Percentiles rank a stretch among this genome's conserved stretches.
phyloP scores from a whole-genome alignment of 176 grass and related monocot genomes.

The Eremochloa ophiuroides region DNA sequence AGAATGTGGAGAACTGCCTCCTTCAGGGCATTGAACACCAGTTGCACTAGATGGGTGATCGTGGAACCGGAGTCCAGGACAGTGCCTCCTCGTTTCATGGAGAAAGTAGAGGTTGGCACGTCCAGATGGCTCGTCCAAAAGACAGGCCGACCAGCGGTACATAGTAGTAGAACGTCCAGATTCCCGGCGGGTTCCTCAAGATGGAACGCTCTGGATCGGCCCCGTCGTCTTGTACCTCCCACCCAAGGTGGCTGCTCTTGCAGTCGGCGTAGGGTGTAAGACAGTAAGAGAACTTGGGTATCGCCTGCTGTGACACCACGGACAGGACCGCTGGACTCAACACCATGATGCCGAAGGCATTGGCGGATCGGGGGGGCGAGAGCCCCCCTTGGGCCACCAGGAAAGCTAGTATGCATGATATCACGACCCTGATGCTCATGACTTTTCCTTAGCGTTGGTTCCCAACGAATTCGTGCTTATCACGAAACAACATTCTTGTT shows the following conservation, averaged over 20 bases:
- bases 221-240: conserved; percentile 2
- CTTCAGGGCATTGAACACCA: conserved; percentile 10
- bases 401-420: too few species aligned
- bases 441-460: too few species aligned
- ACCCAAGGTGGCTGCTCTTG: not conserved
- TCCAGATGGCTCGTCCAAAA: not conserved
- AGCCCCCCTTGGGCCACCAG: too few species aligned
- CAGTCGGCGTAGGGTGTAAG: conserved; percentile 3
- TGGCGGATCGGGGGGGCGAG: too few species aligned
- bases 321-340: conserved; percentile 15
- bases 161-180: not conserved
- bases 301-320: not conserved
- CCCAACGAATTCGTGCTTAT: too few species aligned
- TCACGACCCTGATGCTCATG: too few species aligned
- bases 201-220: conserved; percentile 6
- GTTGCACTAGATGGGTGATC: not conserved
- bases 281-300: conserved; percentile 18
- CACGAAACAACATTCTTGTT: too few species aligned
- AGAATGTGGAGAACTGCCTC: not conserved
- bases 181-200: not conserved
- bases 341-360: conserved; percentile 26
- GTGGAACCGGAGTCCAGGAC: conserved; percentile 30
- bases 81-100: too few species aligned
- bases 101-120: too few species aligned
- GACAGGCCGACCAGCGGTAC: conserved; percentile 19